Percentiles rank a stretch among this genome's conserved stretches.
Conservation (phyloP, 305 asterid species). For the Fraxinus baroniana region DNA sequence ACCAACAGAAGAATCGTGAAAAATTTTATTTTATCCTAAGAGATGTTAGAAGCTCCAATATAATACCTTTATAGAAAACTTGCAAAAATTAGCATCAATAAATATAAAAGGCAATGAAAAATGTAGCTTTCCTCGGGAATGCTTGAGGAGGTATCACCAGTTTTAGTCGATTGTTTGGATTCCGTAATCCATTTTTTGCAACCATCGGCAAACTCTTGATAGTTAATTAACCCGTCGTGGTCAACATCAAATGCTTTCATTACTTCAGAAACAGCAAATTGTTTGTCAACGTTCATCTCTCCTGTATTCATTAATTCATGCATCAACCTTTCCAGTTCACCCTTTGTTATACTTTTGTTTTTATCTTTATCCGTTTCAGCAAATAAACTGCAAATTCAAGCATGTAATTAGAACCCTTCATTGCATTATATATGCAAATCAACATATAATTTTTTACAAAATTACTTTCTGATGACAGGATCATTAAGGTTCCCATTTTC, state of each 20-base stretch:
- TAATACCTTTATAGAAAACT: neutral
- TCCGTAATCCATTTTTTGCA: conserved; percentile 42
- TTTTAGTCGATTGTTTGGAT: conserved; percentile 22
- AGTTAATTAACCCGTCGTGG: conserved; percentile 28
- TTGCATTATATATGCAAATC: neutral
- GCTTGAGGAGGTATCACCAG: conserved; percentile 21
- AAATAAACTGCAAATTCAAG: conserved; percentile 41
- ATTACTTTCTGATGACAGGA: conserved; percentile 32
- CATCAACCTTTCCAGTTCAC: conserved; percentile 41
- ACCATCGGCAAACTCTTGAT: conserved; percentile 45
- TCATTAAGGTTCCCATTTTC: conserved; percentile 42
- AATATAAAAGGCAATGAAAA: neutral
- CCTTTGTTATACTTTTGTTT: conserved; percentile 24
- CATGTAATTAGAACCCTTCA: neutral
- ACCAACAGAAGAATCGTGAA: conserved; percentile 23
- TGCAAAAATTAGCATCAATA: neutral
- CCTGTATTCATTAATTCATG: conserved; percentile 34
- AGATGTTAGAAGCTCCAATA: neutral
- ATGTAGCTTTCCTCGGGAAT: conserved; percentile 37
- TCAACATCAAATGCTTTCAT: conserved; percentile 35
- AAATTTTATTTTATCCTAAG: neutral
- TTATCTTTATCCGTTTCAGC: conserved; percentile 35
- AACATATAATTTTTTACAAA: neutral
- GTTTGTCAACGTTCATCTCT: conserved; percentile 27
- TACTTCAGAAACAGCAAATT: conserved; percentile 32